phyloP scores from a whole-genome alignment of 2,329 filamentous ascomycete species.

The Periconia sp. region DNA sequence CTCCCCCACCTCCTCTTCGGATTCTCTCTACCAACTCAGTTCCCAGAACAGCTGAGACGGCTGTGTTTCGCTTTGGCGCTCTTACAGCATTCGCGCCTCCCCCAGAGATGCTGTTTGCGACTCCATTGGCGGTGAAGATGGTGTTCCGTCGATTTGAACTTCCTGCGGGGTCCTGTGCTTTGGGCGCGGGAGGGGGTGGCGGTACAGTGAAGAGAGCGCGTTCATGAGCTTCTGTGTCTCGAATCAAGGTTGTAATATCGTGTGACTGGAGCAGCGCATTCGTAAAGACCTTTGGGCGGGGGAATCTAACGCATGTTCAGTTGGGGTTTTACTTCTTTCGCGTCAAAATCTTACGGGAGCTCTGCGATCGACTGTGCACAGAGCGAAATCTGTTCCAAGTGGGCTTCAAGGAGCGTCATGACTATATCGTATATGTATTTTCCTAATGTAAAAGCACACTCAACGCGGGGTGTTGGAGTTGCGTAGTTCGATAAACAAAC shows the following conservation, averaged over 20 bases:
- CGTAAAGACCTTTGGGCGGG: constrained; percentile 90
- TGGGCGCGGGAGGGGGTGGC: constrained; percentile 62
- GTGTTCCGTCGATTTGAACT: constrained; percentile 54
- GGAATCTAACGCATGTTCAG: constrained; percentile 67
- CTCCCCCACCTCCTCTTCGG: constrained; percentile 62
- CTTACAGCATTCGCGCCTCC: constrained; percentile 52
- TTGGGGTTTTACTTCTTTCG: constrained; percentile 3
- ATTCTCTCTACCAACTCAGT: constrained; percentile 86
- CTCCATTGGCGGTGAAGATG: constrained; percentile 50
- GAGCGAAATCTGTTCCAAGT: constrained; percentile 58
- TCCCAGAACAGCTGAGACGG: constrained; percentile 87
- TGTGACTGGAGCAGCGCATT: constrained; percentile 86
- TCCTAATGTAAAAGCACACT: neutral
- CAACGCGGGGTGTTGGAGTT: constrained; percentile 12
- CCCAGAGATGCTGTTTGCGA: constrained; percentile 38
- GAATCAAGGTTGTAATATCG: constrained; percentile 93
- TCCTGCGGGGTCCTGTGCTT: constrained; percentile 53
- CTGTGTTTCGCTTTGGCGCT: constrained; percentile 73
- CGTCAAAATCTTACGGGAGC: constrained; percentile 45
- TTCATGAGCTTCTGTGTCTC: constrained; percentile 94
- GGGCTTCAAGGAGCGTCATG: constrained; percentile 54
- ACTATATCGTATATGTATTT: neutral
- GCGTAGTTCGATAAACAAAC: constrained; percentile 18
- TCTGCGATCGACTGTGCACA: constrained; percentile 57
- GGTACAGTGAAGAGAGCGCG: constrained; percentile 93